Base-by-base conservation (phyloP, 2,329 filamentous ascomycete species). In the Metarhizium anisopliae region DNA sequence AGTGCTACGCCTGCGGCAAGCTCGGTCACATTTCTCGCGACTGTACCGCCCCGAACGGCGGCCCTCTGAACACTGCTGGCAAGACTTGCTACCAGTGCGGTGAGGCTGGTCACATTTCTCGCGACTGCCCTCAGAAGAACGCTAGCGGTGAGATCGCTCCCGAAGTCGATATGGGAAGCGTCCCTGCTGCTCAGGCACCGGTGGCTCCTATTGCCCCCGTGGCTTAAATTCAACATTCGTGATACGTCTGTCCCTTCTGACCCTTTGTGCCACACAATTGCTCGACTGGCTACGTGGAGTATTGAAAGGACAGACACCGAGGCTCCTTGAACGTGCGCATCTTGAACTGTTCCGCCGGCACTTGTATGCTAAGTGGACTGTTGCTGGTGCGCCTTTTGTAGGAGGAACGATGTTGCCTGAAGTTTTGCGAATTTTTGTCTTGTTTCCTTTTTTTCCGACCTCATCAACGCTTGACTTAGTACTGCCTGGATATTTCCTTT, bases 61-160 rank as follows among this genome's bases (percentile, higher is more conserved):
- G 94, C 29, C 91, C 93, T 50, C 81, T 97, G 63, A 96, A 94
- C 82, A 95, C 90, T 61, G 90, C 90, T 60, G 93, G 93, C 69
- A 99, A 97, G 85, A 96, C 92, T 61, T 99, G 94, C 84, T 99
- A 99, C 79, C 88, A 92, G 73, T 99, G 94, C 71, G 90, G 93
- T 62, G 89, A 96, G 77, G 85, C 91, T 57, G 94, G 94, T 54
- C 93, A 97, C 75, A 97, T 97, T 74, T 95, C 90, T 57, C 88
- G 93, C 60, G 93, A 97, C 66, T 96, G 94, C 79, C 88, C 91
- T 57, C 73, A 91, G 83, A 85, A 87, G 83, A 73, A 68, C 63
- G 70, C 73, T 61, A 75, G 73, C 64, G 77, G 75, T 63, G 80
- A 83, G 61, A 73, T 79, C 55, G 68, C 66, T 57, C 61, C 65